These are phyloP conservation scores for Geotrichum restrictum DNA, from an alignment of 1,139 yeast species.

Conservation along the genomic window DNA sequence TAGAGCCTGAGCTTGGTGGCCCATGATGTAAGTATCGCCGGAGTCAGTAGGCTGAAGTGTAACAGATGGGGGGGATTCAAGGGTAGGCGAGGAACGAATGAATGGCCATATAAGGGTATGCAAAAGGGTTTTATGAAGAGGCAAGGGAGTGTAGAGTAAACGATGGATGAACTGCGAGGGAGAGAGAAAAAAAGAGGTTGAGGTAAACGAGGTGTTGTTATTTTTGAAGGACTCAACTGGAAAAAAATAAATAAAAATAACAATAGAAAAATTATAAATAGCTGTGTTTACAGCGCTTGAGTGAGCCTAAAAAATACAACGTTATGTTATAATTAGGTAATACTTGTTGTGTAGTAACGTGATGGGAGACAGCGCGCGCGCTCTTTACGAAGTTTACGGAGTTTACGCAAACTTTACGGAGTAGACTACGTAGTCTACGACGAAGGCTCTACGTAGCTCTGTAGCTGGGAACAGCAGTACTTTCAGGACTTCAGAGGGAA, in stretches of 20 bases:
- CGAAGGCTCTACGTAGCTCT: too few relatives aligned
- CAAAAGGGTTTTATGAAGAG: neutral
- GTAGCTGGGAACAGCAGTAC: too few relatives aligned
- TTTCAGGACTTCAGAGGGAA: too few relatives aligned
- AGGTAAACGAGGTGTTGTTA: neutral
- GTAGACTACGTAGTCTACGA: too few relatives aligned
- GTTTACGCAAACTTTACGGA: too few relatives aligned
- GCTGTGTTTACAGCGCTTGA: neutral
- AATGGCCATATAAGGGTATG: neutral
- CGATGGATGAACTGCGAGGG: neutral
- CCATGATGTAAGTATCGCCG: neutral
- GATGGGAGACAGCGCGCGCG: too few relatives aligned
- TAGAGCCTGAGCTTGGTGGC: slow-evolving; percentile 23
- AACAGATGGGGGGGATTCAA: too few relatives aligned
- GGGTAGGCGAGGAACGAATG: neutral
- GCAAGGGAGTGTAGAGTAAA: neutral
- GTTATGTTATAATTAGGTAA: too few relatives aligned
- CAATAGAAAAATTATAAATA: neutral
- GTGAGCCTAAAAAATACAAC: too few relatives aligned
- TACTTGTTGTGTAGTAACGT: too few relatives aligned
- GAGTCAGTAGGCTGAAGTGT: neutral
- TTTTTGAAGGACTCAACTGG: neutral
- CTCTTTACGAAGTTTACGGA: too few relatives aligned
- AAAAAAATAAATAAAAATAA: neutral
- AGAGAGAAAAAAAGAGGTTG: neutral